Conservation (phyloP, 164 flowering plant genomes). For the grape (Vitis vinifera) region DNA sequence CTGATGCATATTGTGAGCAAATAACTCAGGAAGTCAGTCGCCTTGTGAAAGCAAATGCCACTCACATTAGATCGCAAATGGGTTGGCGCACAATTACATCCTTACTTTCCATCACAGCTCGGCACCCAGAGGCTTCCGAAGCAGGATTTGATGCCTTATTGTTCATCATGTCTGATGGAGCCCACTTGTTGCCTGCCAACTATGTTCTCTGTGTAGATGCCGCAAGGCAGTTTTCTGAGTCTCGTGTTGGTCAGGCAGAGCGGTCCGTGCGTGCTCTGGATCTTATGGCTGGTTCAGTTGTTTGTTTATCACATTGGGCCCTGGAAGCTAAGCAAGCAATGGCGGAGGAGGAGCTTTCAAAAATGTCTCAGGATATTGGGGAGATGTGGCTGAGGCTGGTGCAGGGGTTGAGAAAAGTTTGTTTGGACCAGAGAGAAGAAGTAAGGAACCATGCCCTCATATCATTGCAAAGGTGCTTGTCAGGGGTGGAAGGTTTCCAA, state of each 20-base stretch:
- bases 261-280: constrained; percentile 53
- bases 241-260: constrained; percentile 56
- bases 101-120: constrained; percentile 62
- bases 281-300: constrained; percentile 57
- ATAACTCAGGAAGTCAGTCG: constrained; percentile 66
- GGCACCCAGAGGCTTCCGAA: constrained; percentile 73
- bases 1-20: constrained; percentile 74
- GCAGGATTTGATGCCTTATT: constrained; percentile 57
- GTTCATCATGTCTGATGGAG: constrained; percentile 57
- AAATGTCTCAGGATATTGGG: constrained; percentile 51
- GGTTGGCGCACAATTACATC: constrained; percentile 69
- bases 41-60: constrained; percentile 64
- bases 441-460: constrained; percentile 56
- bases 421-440: constrained; percentile 61
- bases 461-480: constrained; percentile 48
- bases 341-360: constrained; percentile 40
- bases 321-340: constrained; percentile 40
- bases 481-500: constrained; percentile 39
- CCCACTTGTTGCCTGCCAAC: constrained; percentile 54
- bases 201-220: constrained; percentile 56
- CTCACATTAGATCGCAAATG: constrained; percentile 52
- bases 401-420: constrained; percentile 49
- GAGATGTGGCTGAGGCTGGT: constrained; percentile 70
- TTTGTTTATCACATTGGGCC: constrained; percentile 47
- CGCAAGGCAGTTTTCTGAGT: constrained; percentile 66